phyloP scores from a whole-genome alignment of 768 basidiomycete species.

The Collybiopsis confluens region DNA sequence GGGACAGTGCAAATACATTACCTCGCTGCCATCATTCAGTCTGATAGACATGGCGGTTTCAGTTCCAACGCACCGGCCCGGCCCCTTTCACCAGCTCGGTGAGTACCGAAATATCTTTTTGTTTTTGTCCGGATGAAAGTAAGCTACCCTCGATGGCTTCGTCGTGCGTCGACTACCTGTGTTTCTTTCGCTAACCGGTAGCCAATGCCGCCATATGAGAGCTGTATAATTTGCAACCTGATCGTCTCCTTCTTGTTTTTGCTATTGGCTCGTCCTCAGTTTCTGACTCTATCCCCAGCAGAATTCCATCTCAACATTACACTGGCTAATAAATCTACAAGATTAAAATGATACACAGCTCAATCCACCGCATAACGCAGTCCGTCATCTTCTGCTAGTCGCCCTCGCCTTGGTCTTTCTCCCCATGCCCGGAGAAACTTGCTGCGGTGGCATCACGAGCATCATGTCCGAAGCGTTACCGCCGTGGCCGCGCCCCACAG shows the following conservation, averaged over 20 bases:
- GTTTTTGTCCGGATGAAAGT: background rate
- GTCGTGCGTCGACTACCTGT: background rate
- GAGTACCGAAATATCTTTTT: background rate
- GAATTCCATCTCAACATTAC: no score
- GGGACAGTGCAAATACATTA: constrained; percentile 6
- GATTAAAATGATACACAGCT: background rate
- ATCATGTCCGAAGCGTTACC: background rate
- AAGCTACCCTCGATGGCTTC: constrained; percentile 2
- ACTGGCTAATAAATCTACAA: background rate
- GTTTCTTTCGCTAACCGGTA: background rate
- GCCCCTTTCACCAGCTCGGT: no score
- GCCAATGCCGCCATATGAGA: constrained; percentile 2
- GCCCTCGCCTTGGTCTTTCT: background rate
- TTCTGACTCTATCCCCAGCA: no score
- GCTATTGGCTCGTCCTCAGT: background rate
- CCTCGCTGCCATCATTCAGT: constrained; percentile 40
- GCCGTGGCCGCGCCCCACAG: background rate
- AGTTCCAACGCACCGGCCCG: no score
- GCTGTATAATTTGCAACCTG: constrained; percentile 8
- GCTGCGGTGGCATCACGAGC: background rate
- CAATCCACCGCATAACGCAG: background rate
- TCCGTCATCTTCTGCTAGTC: background rate
- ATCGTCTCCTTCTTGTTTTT: background rate
- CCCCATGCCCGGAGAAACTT: background rate
- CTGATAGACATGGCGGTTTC: constrained; percentile 33